A percentile compares a stretch with the other conserved stretches of the same genome.
Conservation (phyloP, 768 basidiomycete species). For the Termitomyces sp. region DNA sequence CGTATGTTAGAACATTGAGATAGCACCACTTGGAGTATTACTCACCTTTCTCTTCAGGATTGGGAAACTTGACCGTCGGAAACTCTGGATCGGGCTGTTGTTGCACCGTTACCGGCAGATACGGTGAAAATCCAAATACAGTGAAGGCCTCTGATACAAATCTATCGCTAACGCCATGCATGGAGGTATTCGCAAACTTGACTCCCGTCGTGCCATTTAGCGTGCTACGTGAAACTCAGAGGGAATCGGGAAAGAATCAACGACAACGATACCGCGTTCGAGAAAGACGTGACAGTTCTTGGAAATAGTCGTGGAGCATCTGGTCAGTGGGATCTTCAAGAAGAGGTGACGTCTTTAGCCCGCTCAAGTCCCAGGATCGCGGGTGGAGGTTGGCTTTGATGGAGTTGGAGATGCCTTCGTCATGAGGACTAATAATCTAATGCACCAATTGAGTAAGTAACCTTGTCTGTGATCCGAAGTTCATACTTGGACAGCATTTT, state of each 20-base stretch:
- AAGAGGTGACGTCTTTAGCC: slow-evolving; percentile 33
- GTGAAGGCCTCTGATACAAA: slow-evolving; percentile 56
- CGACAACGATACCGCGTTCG: slow-evolving; percentile 18
- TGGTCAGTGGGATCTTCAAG: slow-evolving; percentile 53
- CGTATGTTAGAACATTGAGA: background rate
- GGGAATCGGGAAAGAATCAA: background rate
- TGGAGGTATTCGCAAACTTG: slow-evolving; percentile 80
- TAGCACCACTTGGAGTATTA: background rate
- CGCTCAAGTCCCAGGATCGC: slow-evolving; percentile 31
- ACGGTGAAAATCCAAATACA: slow-evolving; percentile 51
- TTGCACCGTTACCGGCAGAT: slow-evolving; percentile 60
- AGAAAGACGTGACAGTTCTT: slow-evolving; percentile 26
- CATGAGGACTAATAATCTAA: slow-evolving; percentile 83
- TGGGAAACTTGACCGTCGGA: slow-evolving; percentile 79
- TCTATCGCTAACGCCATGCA: slow-evolving; percentile 83
- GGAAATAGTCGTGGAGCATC: slow-evolving; percentile 56
- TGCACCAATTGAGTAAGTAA: background rate
- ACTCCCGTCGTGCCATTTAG: slow-evolving; percentile 34
- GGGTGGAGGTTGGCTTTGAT: slow-evolving; percentile 62
- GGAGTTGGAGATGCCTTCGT: slow-evolving; percentile 63
- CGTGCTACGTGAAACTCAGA: background rate
- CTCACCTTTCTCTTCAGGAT: slow-evolving; percentile 84
- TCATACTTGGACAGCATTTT: slow-evolving; percentile 75
- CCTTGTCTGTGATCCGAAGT: background rate
- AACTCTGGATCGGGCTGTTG: slow-evolving; percentile 78